These are phyloP conservation scores for Carex arenaria DNA, from an alignment of 202 grass and related monocot genomes.

Conservation along the genomic window DNA sequence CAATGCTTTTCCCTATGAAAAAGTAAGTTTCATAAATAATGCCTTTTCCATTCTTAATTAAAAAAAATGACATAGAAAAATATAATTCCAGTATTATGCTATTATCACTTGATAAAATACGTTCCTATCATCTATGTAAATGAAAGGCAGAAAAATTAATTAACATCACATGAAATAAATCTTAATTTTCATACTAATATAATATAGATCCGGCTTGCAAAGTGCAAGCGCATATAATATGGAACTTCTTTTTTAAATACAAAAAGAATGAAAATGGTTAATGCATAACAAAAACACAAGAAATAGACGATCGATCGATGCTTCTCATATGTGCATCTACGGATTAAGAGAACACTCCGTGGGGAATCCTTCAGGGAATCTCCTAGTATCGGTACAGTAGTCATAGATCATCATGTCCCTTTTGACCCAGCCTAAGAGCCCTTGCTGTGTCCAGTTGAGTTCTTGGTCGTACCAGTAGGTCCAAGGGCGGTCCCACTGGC, in stretches of 20 bases:
- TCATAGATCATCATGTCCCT: constrained; percentile 47
- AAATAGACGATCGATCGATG: neutral
- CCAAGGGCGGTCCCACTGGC: constrained; percentile 8
- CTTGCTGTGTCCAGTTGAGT: constrained; percentile 1
- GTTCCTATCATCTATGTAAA: neutral
- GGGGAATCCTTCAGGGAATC: constrained; percentile 24
- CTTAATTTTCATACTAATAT: neutral
- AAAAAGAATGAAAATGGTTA: constrained; percentile 30
- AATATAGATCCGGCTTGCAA: constrained; percentile 9
- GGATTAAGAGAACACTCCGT: constrained; percentile 27
- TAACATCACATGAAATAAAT: neutral
- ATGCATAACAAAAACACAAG: neutral
- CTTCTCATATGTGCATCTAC: constrained; percentile 14
- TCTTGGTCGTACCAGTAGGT: constrained; percentile 32
- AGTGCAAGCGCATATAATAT: neutral
- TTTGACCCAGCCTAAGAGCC: constrained; percentile 29
- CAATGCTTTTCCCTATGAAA: neutral
- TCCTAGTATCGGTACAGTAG: constrained; percentile 47
- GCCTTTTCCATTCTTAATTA: neutral
- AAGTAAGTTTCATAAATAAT: neutral
- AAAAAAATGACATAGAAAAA: neutral
- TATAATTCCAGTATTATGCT: neutral
- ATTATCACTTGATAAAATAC: neutral
- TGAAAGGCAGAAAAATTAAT: neutral
- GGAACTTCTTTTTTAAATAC: neutral